These are phyloP conservation scores for Raffaelea ambrosiae DNA, from an alignment of 2,329 filamentous ascomycete species.

Conservation along the genomic window DNA sequence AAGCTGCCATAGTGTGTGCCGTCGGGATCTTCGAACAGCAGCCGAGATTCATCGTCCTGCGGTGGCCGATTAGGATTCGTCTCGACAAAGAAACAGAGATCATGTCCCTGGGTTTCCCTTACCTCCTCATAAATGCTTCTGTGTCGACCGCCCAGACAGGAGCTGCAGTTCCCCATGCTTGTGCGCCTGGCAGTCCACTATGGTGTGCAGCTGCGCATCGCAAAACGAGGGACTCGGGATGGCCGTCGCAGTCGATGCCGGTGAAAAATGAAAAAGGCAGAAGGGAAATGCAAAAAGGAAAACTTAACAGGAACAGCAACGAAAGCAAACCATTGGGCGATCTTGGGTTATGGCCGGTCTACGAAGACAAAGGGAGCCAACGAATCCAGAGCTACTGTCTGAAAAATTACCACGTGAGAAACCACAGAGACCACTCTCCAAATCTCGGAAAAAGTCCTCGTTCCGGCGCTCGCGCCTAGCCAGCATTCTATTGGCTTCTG, in stretches of 20 bases:
- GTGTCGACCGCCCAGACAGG: slow-evolving; percentile 46
- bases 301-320: neutral
- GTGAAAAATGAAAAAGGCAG: neutral
- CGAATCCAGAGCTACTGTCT: too few relatives aligned
- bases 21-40: slow-evolving; percentile 54
- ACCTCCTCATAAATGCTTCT: slow-evolving; percentile 49
- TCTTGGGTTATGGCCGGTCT: too few relatives aligned
- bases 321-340: too few relatives aligned
- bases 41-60: slow-evolving; percentile 49
- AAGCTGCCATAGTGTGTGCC: slow-evolving; percentile 56
- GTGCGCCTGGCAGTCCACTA: neutral
- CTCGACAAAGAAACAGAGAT: neutral
- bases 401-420: too few relatives aligned
- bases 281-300: neutral
- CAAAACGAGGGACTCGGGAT: neutral
- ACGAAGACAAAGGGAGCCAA: too few relatives aligned
- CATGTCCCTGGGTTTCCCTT: too few relatives aligned
- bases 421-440: too few relatives aligned
- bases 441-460: too few relatives aligned
- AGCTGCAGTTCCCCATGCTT: slow-evolving; percentile 52
- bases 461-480: too few relatives aligned
- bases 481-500: too few relatives aligned
- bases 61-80: neutral
- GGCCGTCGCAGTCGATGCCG: neutral
- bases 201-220: neutral